Conservation (phyloP, 164 flowering plant species). For the Protea cynaroides region DNA sequence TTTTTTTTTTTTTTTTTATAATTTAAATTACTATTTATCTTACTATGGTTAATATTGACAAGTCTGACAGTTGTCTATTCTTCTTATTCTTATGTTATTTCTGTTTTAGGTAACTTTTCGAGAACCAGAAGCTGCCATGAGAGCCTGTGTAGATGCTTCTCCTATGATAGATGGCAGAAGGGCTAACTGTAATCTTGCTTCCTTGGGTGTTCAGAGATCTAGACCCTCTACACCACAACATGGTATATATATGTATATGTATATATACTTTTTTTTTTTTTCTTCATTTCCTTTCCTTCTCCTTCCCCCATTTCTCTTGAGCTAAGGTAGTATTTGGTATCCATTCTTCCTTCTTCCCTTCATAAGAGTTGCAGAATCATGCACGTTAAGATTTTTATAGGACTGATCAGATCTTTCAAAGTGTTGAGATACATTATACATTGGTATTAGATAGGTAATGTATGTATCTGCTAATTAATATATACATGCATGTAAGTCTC, state of each 20-base stretch:
- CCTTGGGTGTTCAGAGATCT: slow-evolving; percentile 85
- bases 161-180: slow-evolving; percentile 96
- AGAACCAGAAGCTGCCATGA: slow-evolving; percentile 84
- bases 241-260: slow-evolving; percentile 41
- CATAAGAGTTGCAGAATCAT: no score
- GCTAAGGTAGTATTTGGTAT: no score
- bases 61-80: neutral
- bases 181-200: slow-evolving; percentile 95
- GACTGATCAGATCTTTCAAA: no score
- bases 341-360: neutral
- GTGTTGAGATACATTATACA: no score
- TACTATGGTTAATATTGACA: neutral
- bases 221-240: slow-evolving; percentile 83
- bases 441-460: no score
- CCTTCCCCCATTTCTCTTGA: no score
- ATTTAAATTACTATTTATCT: neutral
- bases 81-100: neutral
- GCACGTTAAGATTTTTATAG: no score
- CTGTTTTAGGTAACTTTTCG: slow-evolving; percentile 69
- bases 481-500: no score
- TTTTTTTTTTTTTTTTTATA: no score
- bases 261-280: neutral
- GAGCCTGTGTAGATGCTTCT: slow-evolving; percentile 84
- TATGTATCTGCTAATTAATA: neutral
- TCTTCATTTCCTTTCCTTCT: neutral